Percentiles rank a stretch among this genome's conserved stretches.
These are phyloP conservation scores for Geosmithia putterillii DNA, from an alignment of 2,329 filamentous ascomycete genomes.

Conservation along the genomic window DNA sequence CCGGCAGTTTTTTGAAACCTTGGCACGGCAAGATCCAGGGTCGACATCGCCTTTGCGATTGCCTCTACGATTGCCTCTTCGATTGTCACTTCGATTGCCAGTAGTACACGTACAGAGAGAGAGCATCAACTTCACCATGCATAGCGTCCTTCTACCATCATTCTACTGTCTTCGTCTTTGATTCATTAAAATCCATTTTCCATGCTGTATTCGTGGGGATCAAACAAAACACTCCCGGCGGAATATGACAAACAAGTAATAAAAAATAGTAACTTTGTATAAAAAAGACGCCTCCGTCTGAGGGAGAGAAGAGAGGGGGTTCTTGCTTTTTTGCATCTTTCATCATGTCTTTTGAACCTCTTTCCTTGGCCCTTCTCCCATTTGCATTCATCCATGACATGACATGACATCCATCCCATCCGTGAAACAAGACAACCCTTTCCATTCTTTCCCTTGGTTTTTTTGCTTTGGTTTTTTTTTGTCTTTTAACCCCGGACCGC, in stretches of 20 bases:
- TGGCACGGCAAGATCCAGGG: too few species aligned
- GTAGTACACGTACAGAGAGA: too few species aligned
- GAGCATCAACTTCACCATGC: too few species aligned
- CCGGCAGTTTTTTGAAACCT: too few species aligned
- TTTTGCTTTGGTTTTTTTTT: background rate
- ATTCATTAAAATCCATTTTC: slow-evolving; percentile 3
- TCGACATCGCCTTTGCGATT: too few species aligned
- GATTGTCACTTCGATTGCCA: too few species aligned
- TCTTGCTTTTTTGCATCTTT: too few species aligned
- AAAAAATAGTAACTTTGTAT: slow-evolving; percentile 1
- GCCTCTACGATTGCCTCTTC: too few species aligned
- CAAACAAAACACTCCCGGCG: background rate
- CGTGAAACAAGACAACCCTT: background rate
- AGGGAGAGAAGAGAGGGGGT: background rate
- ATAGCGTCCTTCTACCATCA: background rate
- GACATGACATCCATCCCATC: background rate
- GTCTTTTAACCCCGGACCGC: slow-evolving; percentile 44
- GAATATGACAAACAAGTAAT: background rate
- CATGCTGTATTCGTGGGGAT: slow-evolving; percentile 1
- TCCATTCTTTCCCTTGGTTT: background rate
- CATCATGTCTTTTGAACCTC: background rate
- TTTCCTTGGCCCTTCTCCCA: background rate
- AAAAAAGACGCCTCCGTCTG: background rate
- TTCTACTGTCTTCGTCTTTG: background rate
- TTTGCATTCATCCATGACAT: background rate